Base-by-base conservation (phyloP, 2,329 filamentous ascomycete species). In the Calonectria ilicicola region DNA sequence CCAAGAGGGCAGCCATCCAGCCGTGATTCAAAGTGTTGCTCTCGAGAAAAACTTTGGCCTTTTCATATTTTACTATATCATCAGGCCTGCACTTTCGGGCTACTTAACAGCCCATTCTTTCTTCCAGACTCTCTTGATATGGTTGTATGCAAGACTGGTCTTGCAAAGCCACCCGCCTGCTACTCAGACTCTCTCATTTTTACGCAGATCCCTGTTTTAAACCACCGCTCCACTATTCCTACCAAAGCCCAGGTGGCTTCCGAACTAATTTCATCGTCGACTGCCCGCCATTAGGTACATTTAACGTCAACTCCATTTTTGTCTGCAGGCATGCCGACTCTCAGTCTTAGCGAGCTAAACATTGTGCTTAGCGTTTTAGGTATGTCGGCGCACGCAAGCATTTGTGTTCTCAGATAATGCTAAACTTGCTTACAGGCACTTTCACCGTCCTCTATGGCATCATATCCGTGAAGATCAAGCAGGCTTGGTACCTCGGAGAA, bases 401-500 rank as follows among this genome's bases (percentile, higher is more conserved):
- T 14, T 19, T 10, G n/a, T 10, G 9, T 3, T 21, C 15, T n/a
- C 15, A 46, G 8, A 53, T 26, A 32, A 5, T 19, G 9, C 17
- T n/a, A 3, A 35, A 19, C 9, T 3, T 9, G 5, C 29, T 9
- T 5, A 3, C 8, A 86, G 87, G 88, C 56, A 80, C 82, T 14
- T 90, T 89, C 76, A 87, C 85, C 27, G 77, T 89, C 1, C 65
- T 85, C 5, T 90, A 87, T 76, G 89, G 89, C 49, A 75, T 89
- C 65, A 82, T 88, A 5, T 89, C 89, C 1, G 85, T 88, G 26
- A 87, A 89, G 79, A 85, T 90, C 75, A 90, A 90, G 81, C 84
- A 84, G 63, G 80, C 81, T 40, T 90, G 87, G 87, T 89, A 89
- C 74, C 82, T 90, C 5, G 89, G 89, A 21, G 88, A 90, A 82